Conservation (phyloP, 1,284 basidiomycete genomes). For the Ustilago curta region DNA sequence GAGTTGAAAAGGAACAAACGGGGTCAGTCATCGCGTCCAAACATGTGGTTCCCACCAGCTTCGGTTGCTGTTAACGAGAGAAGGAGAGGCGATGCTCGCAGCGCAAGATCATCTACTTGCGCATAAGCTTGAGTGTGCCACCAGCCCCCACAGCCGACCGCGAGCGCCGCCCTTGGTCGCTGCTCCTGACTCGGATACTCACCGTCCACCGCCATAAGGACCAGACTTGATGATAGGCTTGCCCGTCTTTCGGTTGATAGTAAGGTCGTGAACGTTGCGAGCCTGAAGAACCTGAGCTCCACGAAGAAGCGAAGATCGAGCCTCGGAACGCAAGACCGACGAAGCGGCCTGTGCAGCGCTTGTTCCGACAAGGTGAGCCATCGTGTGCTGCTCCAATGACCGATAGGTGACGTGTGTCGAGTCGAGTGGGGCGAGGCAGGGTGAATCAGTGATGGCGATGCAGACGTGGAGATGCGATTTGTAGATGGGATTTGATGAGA, state of each 20-base stretch:
- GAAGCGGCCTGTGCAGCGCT: slow-evolving; percentile 40
- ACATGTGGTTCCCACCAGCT: background rate
- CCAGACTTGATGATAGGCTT: slow-evolving; percentile 64
- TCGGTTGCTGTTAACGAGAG: background rate
- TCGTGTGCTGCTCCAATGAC: slow-evolving; percentile 18
- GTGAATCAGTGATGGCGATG: slow-evolving; percentile 13
- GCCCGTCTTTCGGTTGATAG: slow-evolving; percentile 67
- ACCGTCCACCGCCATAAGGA: slow-evolving; percentile 67
- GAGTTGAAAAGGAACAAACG: background rate
- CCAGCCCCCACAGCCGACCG: background rate
- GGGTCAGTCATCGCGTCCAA: slow-evolving; percentile 2
- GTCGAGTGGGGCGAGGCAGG: background rate
- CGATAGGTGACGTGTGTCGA: slow-evolving; percentile 2
- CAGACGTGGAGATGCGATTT: slow-evolving; percentile 9
- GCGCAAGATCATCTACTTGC: background rate
- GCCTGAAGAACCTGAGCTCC: slow-evolving; percentile 42
- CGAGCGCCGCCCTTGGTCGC: too few species aligned
- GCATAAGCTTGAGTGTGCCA: slow-evolving; percentile 8
- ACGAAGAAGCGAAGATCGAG: slow-evolving; percentile 43
- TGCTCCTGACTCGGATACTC: slow-evolving; percentile 15
- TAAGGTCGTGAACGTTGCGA: slow-evolving; percentile 62
- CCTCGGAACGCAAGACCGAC: slow-evolving; percentile 43
- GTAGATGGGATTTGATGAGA: slow-evolving; percentile 23
- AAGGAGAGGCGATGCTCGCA: background rate
- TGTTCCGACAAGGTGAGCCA: slow-evolving; percentile 50